A percentile compares a stretch with the other conserved stretches of the same genome.
These are phyloP conservation scores for Psilocybe sp. DNA, from an alignment of 768 basidiomycete genomes.

Conservation along the genomic window DNA sequence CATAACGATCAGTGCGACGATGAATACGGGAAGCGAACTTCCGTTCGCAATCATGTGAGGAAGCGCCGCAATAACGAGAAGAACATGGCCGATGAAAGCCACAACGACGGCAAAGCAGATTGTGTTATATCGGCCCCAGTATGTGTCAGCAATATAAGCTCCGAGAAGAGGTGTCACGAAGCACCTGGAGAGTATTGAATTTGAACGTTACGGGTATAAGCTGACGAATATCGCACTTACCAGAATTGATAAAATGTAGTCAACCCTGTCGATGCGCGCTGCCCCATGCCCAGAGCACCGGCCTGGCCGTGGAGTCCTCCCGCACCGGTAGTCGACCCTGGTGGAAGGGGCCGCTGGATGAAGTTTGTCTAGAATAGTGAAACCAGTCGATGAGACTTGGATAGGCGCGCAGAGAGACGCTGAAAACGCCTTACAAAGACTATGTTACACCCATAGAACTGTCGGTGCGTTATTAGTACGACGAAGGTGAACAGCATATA, in stretches of 20 bases:
- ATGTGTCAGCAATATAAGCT: constrained; percentile 71
- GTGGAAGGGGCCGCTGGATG: constrained; percentile 69
- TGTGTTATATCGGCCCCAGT: constrained; percentile 75
- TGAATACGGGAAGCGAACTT: constrained; percentile 49
- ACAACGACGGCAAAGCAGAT: constrained; percentile 60
- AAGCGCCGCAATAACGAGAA: constrained; percentile 61
- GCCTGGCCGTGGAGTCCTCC: constrained; percentile 52
- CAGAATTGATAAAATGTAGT: constrained; percentile 73
- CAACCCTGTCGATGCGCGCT: constrained; percentile 70
- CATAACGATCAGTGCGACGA: constrained; percentile 61
- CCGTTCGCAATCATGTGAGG: constrained; percentile 61
- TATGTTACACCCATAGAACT: constrained; percentile 47
- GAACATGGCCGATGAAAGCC: constrained; percentile 63
- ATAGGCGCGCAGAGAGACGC: background rate
- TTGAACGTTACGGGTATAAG: background rate
- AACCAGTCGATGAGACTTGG: background rate
- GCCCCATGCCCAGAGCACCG: constrained; percentile 66
- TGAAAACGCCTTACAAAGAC: constrained; percentile 38
- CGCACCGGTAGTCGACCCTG: constrained; percentile 64
- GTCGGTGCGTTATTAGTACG: background rate
- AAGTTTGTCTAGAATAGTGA: constrained; percentile 57
- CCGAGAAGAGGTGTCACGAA: constrained; percentile 67
- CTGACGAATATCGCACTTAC: constrained; percentile 26
- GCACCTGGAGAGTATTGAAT: constrained; percentile 36
- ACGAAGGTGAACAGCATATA: background rate